Evolutionary conservation across 768 basidiomycete genomes (phyloP).

Genomic region (Amyloporia xantha): DNA sequence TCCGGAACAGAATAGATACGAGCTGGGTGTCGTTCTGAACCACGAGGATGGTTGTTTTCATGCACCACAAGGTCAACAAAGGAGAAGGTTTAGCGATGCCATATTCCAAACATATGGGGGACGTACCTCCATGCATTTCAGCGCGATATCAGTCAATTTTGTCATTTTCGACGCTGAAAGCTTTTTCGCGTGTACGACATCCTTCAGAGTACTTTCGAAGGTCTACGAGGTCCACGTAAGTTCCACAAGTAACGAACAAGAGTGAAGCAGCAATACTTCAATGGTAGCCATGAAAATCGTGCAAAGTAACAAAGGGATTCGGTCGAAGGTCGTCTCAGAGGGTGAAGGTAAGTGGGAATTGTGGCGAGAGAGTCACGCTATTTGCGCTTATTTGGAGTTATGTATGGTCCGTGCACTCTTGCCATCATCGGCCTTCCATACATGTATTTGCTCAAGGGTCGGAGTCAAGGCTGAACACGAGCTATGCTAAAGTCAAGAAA

Average conservation of each 20-base stretch:
- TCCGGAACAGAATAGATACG: constrained; percentile 82
- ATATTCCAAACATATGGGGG: not conserved
- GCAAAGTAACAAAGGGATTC: constrained; percentile 2
- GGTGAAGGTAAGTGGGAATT: too few relatives aligned
- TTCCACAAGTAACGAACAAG: not conserved
- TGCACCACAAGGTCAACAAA: constrained; percentile 4
- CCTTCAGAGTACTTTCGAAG: constrained; percentile 75
- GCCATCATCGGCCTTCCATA: not conserved
- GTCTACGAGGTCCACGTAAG: constrained; percentile 53
- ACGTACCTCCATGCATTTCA: constrained; percentile 73
- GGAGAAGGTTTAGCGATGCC: too few relatives aligned
- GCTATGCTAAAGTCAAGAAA: too few relatives aligned
- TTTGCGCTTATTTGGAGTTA: constrained; percentile 4
- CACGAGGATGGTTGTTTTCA: too few relatives aligned
- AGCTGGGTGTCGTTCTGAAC: constrained; percentile 85
- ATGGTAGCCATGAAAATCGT: constrained; percentile 6
- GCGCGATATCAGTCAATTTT: constrained; percentile 65
- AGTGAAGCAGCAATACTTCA: constrained; percentile 1
- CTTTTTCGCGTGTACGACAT: constrained; percentile 76
- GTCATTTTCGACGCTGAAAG: constrained; percentile 85
- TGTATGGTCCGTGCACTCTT: constrained; percentile 15
- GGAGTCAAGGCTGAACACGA: too few relatives aligned
- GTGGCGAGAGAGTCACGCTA: too few relatives aligned
- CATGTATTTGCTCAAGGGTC: too few relatives aligned
- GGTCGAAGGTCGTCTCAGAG: not conserved